These are phyloP conservation scores for Aspergillus sp. DNA, from an alignment of 2,329 filamentous ascomycete species.

Conservation along the genomic window DNA sequence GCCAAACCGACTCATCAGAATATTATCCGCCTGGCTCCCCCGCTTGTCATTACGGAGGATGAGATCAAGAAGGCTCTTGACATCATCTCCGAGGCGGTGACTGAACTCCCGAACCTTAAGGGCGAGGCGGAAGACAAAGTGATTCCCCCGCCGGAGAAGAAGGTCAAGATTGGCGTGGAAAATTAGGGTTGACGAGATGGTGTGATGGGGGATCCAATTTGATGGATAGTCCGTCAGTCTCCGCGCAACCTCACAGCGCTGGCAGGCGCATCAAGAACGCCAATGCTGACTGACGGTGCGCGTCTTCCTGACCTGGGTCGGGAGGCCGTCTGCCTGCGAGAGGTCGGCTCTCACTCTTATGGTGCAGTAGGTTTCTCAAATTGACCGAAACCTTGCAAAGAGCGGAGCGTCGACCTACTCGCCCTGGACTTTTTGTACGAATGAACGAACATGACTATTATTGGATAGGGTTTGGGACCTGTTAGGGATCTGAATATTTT, in stretches of 20 bases:
- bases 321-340: too few relatives aligned
- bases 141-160: slow-evolving; percentile 60
- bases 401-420: too few relatives aligned
- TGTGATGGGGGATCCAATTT: background rate
- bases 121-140: slow-evolving; percentile 54
- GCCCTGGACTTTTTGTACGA: too few relatives aligned
- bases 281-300: background rate
- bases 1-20: slow-evolving; percentile 98
- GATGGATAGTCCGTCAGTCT: background rate
- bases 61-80: slow-evolving; percentile 74
- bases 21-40: slow-evolving; percentile 96
- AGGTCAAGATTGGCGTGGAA: slow-evolving; percentile 59
- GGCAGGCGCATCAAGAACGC: background rate
- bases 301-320: background rate
- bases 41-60: slow-evolving; percentile 86
- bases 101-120: slow-evolving; percentile 71
- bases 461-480: too few relatives aligned
- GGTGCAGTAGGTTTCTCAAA: too few relatives aligned
- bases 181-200: slow-evolving; percentile 38
- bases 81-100: slow-evolving; percentile 78
- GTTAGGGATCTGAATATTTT: too few relatives aligned
- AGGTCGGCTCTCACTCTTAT: too few relatives aligned
- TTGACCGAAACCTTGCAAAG: too few relatives aligned
- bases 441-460: too few relatives aligned
- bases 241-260: background rate